Evolutionary conservation across 106 monocot genomes (phyloP), one percentile per base, ranked within the genome.

Genomic region (Acanthochlamys bracteata): DNA sequence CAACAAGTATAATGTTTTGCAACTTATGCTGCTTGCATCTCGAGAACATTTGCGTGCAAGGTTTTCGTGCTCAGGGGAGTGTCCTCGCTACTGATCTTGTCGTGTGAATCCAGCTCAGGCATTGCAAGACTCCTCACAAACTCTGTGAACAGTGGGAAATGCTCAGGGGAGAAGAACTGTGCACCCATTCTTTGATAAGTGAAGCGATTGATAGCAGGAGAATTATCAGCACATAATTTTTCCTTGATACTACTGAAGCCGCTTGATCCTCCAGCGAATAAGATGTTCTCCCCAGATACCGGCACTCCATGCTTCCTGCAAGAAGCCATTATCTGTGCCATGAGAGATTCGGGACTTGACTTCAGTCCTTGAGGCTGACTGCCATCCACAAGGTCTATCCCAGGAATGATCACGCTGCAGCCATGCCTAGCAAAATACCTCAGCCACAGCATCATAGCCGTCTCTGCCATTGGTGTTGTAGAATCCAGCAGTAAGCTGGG

Each of bases 141-240:
- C 61, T 68, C 84, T 1, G 58, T 71, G 39, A 81, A 85, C 71
- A 55, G 16, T 13, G 80, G 80, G 57, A 68, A 85, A 60, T 85
- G 80, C 74, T 72, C 77, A 11, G 84, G 84, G 14, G 80, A 85
- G 68, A 81, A 85, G 68, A 85, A 80, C 11, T 78, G 33, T 7
- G 70, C 81, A 14, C 84, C 84, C 80, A 89, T 84, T 60, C 84
- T 53, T 57, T 84, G 76, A 63, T 89, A 79, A 0, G 71, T 79
- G 25, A 82, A 79, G 0, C 66, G 61, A 0, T 64, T 60, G 16
- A 82, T 27, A 16, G 7, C 22, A 17, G 12, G 1, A 1, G 42
- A 42, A n/a, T 39, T 25, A 17, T 60, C 45, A 4, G 57, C 20
- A 0, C 39, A 20, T 3, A 82, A 0, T 13, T 73, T 76, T 65